phyloP scores from a whole-genome alignment of 208 protist species.

The Crithidia expoeki region DNA sequence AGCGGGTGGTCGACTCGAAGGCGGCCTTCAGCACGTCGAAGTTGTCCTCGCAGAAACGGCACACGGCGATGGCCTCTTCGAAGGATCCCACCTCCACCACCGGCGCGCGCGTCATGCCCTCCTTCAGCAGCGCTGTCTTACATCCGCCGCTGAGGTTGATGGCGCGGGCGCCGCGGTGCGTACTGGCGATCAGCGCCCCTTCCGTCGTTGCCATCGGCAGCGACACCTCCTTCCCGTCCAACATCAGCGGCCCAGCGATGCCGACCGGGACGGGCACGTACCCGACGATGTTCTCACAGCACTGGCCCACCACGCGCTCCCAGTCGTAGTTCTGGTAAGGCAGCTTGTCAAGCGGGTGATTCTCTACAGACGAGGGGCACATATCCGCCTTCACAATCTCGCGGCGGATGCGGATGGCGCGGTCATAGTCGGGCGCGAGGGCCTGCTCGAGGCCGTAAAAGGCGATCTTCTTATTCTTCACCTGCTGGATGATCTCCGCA shows the following conservation, averaged over 20 bases:
- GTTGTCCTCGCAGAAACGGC: conserved; percentile 92
- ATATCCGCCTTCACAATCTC: conserved; percentile 70
- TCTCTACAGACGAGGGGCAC: conserved; percentile 29
- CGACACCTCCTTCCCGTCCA: conserved; percentile 90
- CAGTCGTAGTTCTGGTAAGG: conserved; percentile 93
- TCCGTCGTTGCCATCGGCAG: conserved; percentile 99
- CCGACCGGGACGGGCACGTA: conserved; percentile 97
- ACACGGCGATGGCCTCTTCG: conserved; percentile 79
- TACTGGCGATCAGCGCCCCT: conserved; percentile 96
- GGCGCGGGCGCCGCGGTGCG: conserved; percentile 95
- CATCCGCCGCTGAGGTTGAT: conserved; percentile 93
- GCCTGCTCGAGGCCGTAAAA: conserved; percentile 89
- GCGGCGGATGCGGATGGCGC: conserved; percentile 84
- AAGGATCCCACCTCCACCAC: conserved; percentile 89
- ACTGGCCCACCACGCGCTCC: conserved; percentile 89
- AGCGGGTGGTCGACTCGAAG: conserved; percentile 95
- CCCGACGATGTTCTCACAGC: conserved; percentile 97
- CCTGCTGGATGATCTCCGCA: conserved; percentile 72
- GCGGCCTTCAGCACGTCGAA: conserved; percentile 79
- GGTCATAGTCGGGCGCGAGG: conserved; percentile 86
- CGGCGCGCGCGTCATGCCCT: conserved; percentile 98
- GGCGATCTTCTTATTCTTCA: conserved; percentile 75
- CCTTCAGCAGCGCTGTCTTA: conserved; percentile 82
- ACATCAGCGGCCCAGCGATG: conserved; percentile 93
- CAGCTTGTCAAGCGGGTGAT: conserved; percentile 67